Percentiles rank a stretch among this genome's conserved stretches.
Evolutionary conservation across 257 asterid genomes (phyloP).

Genomic region (Solanum sitiens): DNA sequence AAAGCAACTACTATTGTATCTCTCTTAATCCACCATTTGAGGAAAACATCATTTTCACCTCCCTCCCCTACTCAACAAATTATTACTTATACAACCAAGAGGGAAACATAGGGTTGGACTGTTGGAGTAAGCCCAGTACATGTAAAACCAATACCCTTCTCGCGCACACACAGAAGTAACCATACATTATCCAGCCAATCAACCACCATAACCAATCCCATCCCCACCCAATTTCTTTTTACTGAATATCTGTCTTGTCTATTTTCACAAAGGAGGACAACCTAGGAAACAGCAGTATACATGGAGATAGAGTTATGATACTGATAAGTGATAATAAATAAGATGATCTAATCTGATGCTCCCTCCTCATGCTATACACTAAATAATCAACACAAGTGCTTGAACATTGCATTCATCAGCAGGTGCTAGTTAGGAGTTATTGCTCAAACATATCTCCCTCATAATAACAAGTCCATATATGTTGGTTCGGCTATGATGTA

Average conservation of each 20-base stretch:
- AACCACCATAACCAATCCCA: neutral
- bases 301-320: neutral
- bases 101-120: neutral
- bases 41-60: neutral
- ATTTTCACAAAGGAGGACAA: neutral
- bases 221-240: neutral
- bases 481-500: neutral
- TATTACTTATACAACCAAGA: neutral
- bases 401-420: neutral
- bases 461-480: neutral
- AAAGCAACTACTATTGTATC: neutral
- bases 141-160: neutral
- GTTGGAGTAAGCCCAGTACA: neutral
- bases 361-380: neutral
- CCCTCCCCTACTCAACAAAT: neutral
- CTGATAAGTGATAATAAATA: neutral
- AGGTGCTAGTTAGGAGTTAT: neutral
- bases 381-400: neutral
- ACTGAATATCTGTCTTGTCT: neutral
- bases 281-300: neutral
- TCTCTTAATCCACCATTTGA: neutral
- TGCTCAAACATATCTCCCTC: neutral
- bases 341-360: neutral
- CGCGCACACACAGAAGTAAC: neutral
- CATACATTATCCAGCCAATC: neutral